These are phyloP conservation scores for Eimeria necatrix DNA, from an alignment of 169 alveolate genomes.

Conservation along the genomic window DNA sequence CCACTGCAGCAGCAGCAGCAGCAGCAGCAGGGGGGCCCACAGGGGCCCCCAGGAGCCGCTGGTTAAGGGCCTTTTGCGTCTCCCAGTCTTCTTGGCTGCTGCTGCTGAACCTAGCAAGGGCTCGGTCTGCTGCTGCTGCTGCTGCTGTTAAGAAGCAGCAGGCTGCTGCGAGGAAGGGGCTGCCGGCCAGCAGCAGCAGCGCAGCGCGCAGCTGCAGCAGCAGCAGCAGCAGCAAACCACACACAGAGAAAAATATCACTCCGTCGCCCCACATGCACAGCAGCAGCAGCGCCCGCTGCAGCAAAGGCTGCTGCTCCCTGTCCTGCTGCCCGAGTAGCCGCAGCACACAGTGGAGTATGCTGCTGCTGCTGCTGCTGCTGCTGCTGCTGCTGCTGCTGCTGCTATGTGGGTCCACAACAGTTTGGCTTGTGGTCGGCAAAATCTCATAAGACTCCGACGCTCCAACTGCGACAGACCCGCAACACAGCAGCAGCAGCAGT, in stretches of 20 bases:
- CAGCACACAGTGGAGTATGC: not conserved
- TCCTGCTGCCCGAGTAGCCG: not conserved
- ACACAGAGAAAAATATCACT: not conserved
- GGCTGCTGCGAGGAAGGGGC: not conserved
- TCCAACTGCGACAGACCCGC: too few relatives aligned
- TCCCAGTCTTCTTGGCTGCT: not conserved
- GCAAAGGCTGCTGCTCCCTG: not conserved
- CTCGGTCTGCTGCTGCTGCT: not conserved
- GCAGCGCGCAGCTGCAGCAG: not conserved
- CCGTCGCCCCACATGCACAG: not conserved
- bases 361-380: too few relatives aligned
- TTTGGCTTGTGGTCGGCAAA: too few relatives aligned
- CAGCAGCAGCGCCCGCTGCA: not conserved
- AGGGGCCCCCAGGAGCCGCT: not conserved
- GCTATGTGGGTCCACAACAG: too few relatives aligned
- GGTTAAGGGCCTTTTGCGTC: not conserved
- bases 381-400: too few relatives aligned
- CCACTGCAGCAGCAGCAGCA: not conserved
- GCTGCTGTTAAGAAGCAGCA: not conserved
- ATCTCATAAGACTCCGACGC: too few relatives aligned
- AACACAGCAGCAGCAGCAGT: too few relatives aligned
- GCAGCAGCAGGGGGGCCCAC: not conserved
- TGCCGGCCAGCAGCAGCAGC: not conserved
- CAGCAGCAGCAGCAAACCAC: not conserved
- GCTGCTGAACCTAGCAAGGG: not conserved